phyloP scores from a whole-genome alignment of 176 grass and related monocot genomes.

The Alloteropsis semialata region DNA sequence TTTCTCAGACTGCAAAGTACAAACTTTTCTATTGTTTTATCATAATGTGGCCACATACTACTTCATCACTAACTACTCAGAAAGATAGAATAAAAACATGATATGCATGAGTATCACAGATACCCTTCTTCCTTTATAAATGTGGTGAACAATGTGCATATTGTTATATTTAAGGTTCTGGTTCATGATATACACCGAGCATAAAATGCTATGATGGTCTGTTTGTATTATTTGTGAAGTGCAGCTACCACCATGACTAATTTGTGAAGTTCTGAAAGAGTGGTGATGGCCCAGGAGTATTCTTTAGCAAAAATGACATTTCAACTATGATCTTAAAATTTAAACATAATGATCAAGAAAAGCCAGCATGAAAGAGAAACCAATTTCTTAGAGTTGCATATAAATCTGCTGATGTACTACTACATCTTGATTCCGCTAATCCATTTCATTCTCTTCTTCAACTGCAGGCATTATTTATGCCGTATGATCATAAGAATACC shows the following conservation, averaged over 20 bases:
- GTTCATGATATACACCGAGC: not conserved
- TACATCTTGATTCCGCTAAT: not conserved
- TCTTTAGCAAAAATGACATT: not conserved
- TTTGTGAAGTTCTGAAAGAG: not conserved
- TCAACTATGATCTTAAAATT: not conserved
- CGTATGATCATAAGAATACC: slow-evolving; percentile 98
- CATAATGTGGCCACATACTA: not conserved
- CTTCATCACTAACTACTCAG: not conserved
- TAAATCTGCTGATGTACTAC: not conserved
- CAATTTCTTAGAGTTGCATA: not conserved
- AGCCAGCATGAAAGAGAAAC: not conserved
- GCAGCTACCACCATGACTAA: not conserved
- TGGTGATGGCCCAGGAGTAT: not conserved
- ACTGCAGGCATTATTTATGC: slow-evolving; percentile 92
- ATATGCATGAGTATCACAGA: not conserved
- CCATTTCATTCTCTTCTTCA: slow-evolving; percentile 2
- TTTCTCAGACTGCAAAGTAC: not conserved
- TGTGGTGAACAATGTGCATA: not conserved
- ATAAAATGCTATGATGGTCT: not conserved
- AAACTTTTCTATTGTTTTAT: not conserved
- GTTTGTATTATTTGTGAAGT: not conserved
- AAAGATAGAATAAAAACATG: not conserved
- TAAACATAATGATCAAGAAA: not conserved
- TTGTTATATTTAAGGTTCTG: not conserved
- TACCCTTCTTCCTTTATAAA: not conserved